Base-by-base conservation (phyloP, 2,329 filamentous ascomycete genomes). In the Fusarium subglutinans region DNA sequence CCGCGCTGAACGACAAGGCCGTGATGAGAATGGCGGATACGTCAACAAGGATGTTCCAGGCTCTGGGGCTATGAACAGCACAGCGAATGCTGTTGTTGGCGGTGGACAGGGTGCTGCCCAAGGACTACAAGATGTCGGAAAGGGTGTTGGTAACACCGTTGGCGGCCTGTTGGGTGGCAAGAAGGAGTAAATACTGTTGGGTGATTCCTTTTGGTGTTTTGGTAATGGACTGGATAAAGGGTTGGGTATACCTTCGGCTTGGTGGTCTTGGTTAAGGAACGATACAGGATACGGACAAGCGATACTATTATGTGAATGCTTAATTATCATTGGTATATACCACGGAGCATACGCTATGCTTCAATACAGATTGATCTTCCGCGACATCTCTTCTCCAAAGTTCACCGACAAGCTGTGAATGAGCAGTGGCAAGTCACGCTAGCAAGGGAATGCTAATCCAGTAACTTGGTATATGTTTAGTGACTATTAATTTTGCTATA, bases 1-100 rank as follows among this genome's bases (percentile, higher is more conserved):
- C 83, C 86, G 91, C 17, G 84, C 87, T 48, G 91, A 93, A 83
- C 84, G 91, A 14, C 84, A 87, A 40, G 91, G 91, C 57, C 91
- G 90, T 78, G 90, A 91, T 67, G 89, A 92, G 3, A 80, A 86
- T 24, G 90, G 90, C 26, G 81, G 81, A 43, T 87, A 90, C 60
- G 71, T 83, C 1, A 77, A 82, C 26, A 74, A 77, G 20, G 73
- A 78, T n/a, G 66, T 79, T 2, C 81, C 82, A 20, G 77, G 81
- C 2, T 76, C 80, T 3, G 68, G 72, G 3, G 77, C 77, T 0
- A 72, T 78, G 51, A 78, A 79, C 63, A 77, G 70, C 30, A 78
- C 78, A 8, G 79, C 76, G 8, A 73, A 69, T 14, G 74, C 76
- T 13, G 72, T 81, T 1, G 79, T 73, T 2, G 81, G 82, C 6